A percentile compares a stretch with the other conserved stretches of the same genome.
Evolutionary conservation across 2,329 filamentous ascomycete genomes (phyloP).

Genomic region (Septoria petroselini): DNA sequence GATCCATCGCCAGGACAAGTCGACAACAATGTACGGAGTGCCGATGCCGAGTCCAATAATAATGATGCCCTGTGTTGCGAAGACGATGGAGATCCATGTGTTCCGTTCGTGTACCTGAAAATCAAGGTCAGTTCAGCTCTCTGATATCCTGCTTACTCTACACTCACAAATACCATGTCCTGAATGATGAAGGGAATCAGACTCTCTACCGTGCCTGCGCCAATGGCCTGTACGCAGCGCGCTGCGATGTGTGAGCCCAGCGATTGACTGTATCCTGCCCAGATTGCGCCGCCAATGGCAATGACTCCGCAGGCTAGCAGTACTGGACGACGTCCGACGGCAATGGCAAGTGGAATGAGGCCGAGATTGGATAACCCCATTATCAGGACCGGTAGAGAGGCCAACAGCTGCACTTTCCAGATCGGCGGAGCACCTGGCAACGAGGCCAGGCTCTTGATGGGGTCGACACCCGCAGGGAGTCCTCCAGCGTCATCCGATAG

Average conservation of each 20-base stretch:
- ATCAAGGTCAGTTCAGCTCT: not conserved
- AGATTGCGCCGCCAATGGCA: slow-evolving; percentile 32
- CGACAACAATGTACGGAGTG: slow-evolving; percentile 33
- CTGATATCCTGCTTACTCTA: not conserved
- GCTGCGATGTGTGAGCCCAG: slow-evolving; percentile 32
- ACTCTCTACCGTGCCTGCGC: slow-evolving; percentile 36
- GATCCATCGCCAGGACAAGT: slow-evolving; percentile 33
- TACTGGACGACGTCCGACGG: slow-evolving; percentile 32
- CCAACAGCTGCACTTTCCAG: slow-evolving; percentile 34
- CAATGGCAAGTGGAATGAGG: slow-evolving; percentile 34
- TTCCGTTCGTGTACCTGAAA: slow-evolving; percentile 33
- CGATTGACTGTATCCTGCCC: slow-evolving; percentile 31
- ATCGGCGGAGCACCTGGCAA: slow-evolving; percentile 30
- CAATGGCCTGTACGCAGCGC: slow-evolving; percentile 33
- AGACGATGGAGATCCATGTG: slow-evolving; percentile 33
- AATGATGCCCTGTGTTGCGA: slow-evolving; percentile 33
- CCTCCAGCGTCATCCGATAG: slow-evolving; percentile 15
- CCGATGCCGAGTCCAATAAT: slow-evolving; percentile 34
- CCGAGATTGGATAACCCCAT: slow-evolving; percentile 34
- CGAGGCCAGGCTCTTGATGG: slow-evolving; percentile 22
- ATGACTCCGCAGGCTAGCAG: slow-evolving; percentile 30
- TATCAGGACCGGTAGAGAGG: slow-evolving; percentile 33
- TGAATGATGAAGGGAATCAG: slow-evolving; percentile 36
- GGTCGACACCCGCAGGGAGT: slow-evolving; percentile 24
- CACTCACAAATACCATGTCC: slow-evolving; percentile 29